Evolutionary conservation across 148 eudicot genomes (phyloP).

Genomic region (Amaranthus palmeri): DNA sequence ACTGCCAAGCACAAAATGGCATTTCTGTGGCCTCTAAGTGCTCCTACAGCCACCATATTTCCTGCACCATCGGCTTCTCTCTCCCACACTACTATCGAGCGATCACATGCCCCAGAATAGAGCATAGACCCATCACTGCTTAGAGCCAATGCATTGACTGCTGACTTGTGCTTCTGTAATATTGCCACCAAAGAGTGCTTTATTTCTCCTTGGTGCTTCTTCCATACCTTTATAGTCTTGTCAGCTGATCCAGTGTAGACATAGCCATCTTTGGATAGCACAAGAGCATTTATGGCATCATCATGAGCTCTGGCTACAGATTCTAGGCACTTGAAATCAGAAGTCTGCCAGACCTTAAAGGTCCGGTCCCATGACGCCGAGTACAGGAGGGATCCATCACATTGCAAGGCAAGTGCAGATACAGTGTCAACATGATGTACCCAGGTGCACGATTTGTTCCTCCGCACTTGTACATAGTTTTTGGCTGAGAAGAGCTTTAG

Average conservation of each 20-base stretch:
- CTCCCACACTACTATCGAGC: slow-evolving; percentile 81
- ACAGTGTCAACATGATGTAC: slow-evolving; percentile 78
- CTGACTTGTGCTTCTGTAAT: slow-evolving; percentile 64
- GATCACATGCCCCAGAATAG: slow-evolving; percentile 81
- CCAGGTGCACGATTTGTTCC: slow-evolving; percentile 72
- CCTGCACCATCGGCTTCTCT: slow-evolving; percentile 23
- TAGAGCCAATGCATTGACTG: slow-evolving; percentile 70
- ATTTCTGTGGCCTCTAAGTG: slow-evolving; percentile 70
- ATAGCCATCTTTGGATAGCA: slow-evolving; percentile 44
- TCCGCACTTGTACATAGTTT: slow-evolving; percentile 57
- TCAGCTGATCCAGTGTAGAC: slow-evolving; percentile 86
- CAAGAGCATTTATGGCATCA: slow-evolving; percentile 76
- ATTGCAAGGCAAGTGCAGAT: slow-evolving; percentile 53
- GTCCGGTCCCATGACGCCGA: slow-evolving; percentile 86
- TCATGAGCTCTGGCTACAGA: slow-evolving; percentile 70
- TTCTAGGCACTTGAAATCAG: slow-evolving; percentile 62
- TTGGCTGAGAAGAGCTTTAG: slow-evolving; percentile 37
- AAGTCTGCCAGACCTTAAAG: slow-evolving; percentile 64
- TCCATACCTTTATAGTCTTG: slow-evolving; percentile 67
- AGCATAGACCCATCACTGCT: slow-evolving; percentile 49
- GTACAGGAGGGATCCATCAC: slow-evolving; percentile 49
- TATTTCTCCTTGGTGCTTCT: slow-evolving; percentile 23
- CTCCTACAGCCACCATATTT: slow-evolving; percentile 55
- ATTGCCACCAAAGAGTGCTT: slow-evolving; percentile 38
- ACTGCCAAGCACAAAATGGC: slow-evolving; percentile 66